Evolutionary conservation across 345 rosid species (phyloP).

Genomic region (Noccaea bulbosa): DNA sequence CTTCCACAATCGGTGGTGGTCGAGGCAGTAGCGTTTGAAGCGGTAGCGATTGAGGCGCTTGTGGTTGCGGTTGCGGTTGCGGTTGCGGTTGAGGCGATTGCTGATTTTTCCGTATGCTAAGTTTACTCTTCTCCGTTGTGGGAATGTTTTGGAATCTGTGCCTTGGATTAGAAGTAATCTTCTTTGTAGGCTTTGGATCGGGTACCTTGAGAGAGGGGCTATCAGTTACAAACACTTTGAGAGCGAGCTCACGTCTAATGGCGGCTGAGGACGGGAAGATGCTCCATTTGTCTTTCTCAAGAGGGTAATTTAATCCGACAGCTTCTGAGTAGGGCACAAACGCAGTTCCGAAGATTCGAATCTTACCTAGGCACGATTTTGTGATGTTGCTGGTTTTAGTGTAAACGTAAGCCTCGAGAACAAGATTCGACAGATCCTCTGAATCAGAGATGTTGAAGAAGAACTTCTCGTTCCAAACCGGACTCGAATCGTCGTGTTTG

Average conservation of each 20-base stretch:
- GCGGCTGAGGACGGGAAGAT: constrained; percentile 50
- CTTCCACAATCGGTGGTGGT: constrained; percentile 34
- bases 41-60: neutral
- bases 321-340: constrained; percentile 80
- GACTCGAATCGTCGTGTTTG: constrained; percentile 70
- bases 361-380: constrained; percentile 68
- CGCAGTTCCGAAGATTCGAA: constrained; percentile 73
- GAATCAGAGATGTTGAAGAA: constrained; percentile 83
- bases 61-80: constrained; percentile 31
- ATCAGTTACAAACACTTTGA: constrained; percentile 76
- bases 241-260: constrained; percentile 70
- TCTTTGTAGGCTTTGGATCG: constrained; percentile 56
- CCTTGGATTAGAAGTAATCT: constrained; percentile 38
- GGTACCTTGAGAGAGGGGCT: constrained; percentile 59
- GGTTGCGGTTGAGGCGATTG: constrained; percentile 44
- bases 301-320: constrained; percentile 72
- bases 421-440: constrained; percentile 52
- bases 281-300: constrained; percentile 68
- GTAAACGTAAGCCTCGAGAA: constrained; percentile 71
- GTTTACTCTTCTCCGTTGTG: constrained; percentile 15
- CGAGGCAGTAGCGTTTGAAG: constrained; percentile 23
- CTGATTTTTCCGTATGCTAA: constrained; percentile 8
- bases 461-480: constrained; percentile 85
- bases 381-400: constrained; percentile 48
- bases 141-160: constrained; percentile 27